phyloP scores from a whole-genome alignment of 2,329 filamentous ascomycete species.

The Blastomyces silverae region DNA sequence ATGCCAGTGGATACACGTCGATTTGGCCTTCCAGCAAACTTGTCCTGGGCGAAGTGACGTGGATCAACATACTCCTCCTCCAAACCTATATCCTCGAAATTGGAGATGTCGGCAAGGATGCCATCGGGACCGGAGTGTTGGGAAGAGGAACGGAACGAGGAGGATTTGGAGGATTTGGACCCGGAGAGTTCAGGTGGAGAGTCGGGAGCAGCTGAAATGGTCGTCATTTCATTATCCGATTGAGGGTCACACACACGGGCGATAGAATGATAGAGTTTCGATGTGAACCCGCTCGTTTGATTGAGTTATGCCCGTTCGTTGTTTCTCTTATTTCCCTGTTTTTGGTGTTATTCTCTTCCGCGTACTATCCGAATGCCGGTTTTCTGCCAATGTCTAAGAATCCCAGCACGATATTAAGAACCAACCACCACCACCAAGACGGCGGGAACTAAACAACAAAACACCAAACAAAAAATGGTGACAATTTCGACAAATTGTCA shows the following conservation, averaged over 20 bases:
- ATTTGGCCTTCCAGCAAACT: not conserved
- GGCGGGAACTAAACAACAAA: not conserved
- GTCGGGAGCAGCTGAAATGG: slow-evolving; percentile 49
- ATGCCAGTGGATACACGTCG: not conserved
- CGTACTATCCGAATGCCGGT: slow-evolving; percentile 8
- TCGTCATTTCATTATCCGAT: slow-evolving; percentile 37
- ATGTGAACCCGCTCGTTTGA: not conserved
- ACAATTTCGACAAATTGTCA: not conserved
- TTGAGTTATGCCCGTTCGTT: not conserved
- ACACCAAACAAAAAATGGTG: not conserved
- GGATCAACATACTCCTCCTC: slow-evolving; percentile 55
- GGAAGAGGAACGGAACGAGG: slow-evolving; percentile 73
- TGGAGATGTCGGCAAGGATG: slow-evolving; percentile 63
- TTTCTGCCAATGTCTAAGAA: slow-evolving; percentile 6
- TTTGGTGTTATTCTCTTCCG: not conserved
- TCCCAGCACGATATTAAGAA: not conserved
- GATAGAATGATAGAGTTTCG: not conserved
- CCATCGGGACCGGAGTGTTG: slow-evolving; percentile 62
- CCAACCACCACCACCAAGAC: not conserved
- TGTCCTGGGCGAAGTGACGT: slow-evolving; percentile 7
- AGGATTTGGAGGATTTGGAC: slow-evolving; percentile 87
- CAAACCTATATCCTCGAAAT: slow-evolving; percentile 92
- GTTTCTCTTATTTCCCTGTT: not conserved
- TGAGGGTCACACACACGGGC: not conserved
- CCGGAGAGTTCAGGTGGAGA: slow-evolving; percentile 72